Base-by-base conservation (phyloP, 2,329 filamentous ascomycete genomes). In the Aureobasidium sp. region DNA sequence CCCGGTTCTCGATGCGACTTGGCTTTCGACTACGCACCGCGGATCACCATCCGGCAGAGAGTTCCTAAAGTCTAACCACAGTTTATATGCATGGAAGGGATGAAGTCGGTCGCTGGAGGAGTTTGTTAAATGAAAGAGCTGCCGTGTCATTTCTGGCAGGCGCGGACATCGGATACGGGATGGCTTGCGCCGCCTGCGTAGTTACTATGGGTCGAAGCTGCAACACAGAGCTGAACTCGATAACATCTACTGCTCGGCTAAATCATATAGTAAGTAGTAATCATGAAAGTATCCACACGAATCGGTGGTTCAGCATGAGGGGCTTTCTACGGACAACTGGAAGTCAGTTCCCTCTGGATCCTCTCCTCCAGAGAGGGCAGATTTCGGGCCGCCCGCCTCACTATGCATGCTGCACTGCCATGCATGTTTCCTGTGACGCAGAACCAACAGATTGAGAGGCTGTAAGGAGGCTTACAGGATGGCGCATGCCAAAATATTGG, bases 161-260 rank as follows among this genome's bases (percentile, higher is more conserved):
- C 48, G 31, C 55, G 12, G 55, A 22, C 15, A 22, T 48, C 27
- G 22, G 12, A 29, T 48, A 37, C 55, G 53, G 39, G 36, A 57
- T 59, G 42, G 42, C 55, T 59, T 59, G 55, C 55, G 55, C 55
- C 55, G 39, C 55, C 29, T 58, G 31, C 55, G 55, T 48, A 48
- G 45, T 27, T n/a, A 29, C 25, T 48, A 37, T 37, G 55, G 29
- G 25, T 20, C 36, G 27, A 44, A 45, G 20, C 22, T 45, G 41
- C 39, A 36, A 12, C 17, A 36, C 44, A 48, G 45, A 57, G 36
- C 39, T 45, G 39, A 7, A 29, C 53, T 57, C n/a, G 39, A 56
- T 25, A 37, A 6, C 39, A 20, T 20, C 34, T 12, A 42, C 29
- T 58, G 41, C 42, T 58, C 55, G 55, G 55, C 44, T 59, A 48